Conservation (phyloP, 2,329 filamentous ascomycete species). For the Cordyceps militaris region DNA sequence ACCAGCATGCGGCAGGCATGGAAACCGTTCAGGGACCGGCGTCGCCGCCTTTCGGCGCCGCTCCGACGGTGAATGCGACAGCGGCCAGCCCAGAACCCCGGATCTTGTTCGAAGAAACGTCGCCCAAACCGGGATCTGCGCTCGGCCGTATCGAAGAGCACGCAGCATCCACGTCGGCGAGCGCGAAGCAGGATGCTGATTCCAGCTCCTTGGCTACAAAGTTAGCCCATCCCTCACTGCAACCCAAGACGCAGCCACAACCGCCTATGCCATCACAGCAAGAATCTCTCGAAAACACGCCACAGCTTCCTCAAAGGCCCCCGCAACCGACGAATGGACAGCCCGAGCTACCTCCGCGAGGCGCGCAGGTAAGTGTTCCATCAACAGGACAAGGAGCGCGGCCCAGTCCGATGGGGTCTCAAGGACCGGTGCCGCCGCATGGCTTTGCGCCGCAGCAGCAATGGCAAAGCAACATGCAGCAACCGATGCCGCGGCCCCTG, state of each 20-base stretch:
- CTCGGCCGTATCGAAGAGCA: conserved; percentile 22
- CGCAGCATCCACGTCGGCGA: conserved; percentile 10
- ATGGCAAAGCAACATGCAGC: conserved; percentile 9
- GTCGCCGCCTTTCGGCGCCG: not conserved
- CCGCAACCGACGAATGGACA: not conserved
- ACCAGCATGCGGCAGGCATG: conserved; percentile 3
- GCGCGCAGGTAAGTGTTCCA: not conserved
- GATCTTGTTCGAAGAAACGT: not conserved
- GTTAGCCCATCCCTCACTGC: conserved; percentile 11
- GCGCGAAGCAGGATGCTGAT: conserved; percentile 1
- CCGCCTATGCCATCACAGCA: not conserved
- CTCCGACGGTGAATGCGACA: not conserved
- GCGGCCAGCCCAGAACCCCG: not conserved
- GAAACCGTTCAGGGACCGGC: not conserved
- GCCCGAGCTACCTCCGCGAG: not conserved
- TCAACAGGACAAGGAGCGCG: conserved; percentile 14
- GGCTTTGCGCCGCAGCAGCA: not conserved
- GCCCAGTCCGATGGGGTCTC: conserved; percentile 3
- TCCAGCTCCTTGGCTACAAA: conserved; percentile 18
- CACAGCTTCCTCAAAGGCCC: conserved; percentile 3
- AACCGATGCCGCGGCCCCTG: conserved; percentile 12
- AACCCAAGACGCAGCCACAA: not conserved
- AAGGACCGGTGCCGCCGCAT: not conserved
- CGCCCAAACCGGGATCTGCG: conserved; percentile 5
- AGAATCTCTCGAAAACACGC: not conserved